Base-by-base conservation (phyloP, 768 basidiomycete species). In the Pleurotus platypus region DNA sequence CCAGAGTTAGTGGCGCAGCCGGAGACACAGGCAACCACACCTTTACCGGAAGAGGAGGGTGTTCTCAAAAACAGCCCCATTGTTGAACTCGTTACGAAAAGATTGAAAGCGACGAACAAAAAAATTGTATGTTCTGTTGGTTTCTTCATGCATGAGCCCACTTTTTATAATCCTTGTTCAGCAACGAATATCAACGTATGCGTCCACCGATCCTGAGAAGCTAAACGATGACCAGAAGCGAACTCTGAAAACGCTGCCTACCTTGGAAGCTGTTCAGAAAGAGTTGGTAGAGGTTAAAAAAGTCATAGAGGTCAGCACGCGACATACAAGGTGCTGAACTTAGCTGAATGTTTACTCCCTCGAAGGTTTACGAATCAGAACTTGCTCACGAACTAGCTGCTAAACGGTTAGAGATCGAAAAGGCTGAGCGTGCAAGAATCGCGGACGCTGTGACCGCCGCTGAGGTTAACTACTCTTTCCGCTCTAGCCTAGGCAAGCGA, bases 151-250 rank as follows among this genome's bases (percentile, higher is more conserved):
- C 37, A 5, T 27, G 35, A 11, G 16, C 40, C 16, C 15, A 35
- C 46, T 35, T 55, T 16, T 35, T 49, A 37, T 8, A 46, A 18
- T 24, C 9, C 3, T 35, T 35, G 2, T 50, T 16, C 53, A 95
- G 94, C 77, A 79, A 59, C 84, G 93, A 60, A 83, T 92, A 76
- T 75, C 85, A 47, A 72, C 75, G 9, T 94, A 96, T 68, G 81
- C 87, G 27, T 64, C 83, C 2, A 86, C 81, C 16, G 84, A 85
- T 24, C 69, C 79, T 2, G 84, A 86, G 55, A 87, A 88, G 64
- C 81, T 95, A 55, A 92, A 96, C 61, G 90, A 93, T 42, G 94
- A 96, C 70, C 94, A 97, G 73, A 88, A 80, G 61, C 83, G 86
- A 35, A 77, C 81, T 2, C 64, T 94, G 53, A 88, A 83, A 61